Percentiles rank a stretch among this genome's conserved stretches.
phyloP scores from a whole-genome alignment of 805 yeast genomes.

The Yueomyces sinensis region DNA sequence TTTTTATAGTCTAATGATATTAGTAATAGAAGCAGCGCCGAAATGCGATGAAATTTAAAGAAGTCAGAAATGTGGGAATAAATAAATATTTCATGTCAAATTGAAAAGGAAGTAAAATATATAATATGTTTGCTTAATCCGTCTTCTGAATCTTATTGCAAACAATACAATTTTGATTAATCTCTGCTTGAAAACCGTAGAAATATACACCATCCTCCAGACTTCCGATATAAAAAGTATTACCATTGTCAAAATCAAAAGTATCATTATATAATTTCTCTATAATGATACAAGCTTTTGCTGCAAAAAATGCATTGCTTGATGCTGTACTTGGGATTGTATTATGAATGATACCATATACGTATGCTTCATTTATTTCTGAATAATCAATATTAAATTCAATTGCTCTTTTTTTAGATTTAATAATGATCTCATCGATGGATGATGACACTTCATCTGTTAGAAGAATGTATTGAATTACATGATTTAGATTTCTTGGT shows the following conservation, averaged over 20 bases:
- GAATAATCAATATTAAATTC: conserved; percentile 44
- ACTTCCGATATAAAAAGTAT: conserved; percentile 76
- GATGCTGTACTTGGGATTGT: conserved; percentile 92
- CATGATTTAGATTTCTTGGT: conserved; percentile 90
- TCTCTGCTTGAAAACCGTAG: conserved; percentile 53
- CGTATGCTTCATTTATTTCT: conserved; percentile 58
- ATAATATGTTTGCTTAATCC: too few species aligned
- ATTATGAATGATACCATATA: conserved; percentile 80
- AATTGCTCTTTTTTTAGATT: conserved; percentile 46
- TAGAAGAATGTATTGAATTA: conserved; percentile 80
- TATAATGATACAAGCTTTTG: conserved; percentile 76
- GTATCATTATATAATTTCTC: conserved; percentile 64
- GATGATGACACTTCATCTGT: conserved; percentile 33
- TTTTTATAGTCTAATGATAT: too few species aligned
- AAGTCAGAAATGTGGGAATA: too few species aligned
- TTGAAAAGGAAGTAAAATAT: too few species aligned
- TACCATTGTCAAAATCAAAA: conserved; percentile 39
- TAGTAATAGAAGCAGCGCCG: too few species aligned
- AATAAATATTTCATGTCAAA: too few species aligned
- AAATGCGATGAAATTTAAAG: too few species aligned
- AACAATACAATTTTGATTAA: conserved; percentile 54
- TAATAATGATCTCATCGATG: conserved; percentile 43
- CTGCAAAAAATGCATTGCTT: conserved; percentile 86
- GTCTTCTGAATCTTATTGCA: too few species aligned
- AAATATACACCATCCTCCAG: conserved; percentile 73